These are phyloP conservation scores for Myxozyma neotropica DNA, from an alignment of 805 yeast genomes.

Conservation along the genomic window DNA sequence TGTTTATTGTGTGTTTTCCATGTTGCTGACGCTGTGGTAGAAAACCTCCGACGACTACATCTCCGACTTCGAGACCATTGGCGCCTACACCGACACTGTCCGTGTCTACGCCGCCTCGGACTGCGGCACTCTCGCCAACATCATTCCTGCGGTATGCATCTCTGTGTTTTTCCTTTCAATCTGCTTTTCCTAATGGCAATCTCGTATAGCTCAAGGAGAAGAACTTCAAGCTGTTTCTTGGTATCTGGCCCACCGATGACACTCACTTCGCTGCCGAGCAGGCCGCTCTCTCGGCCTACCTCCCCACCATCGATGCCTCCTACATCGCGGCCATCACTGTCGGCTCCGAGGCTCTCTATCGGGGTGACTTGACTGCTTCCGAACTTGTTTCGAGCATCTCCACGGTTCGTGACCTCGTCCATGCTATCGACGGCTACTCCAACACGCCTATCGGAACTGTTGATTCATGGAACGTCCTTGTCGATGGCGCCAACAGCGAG, in stretches of 20 bases:
- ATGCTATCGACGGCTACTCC: slow-evolving; percentile 62
- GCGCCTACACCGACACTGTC: slow-evolving; percentile 62
- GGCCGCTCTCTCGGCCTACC: slow-evolving; percentile 64
- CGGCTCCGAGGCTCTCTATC: slow-evolving; percentile 95
- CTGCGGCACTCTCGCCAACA: slow-evolving; percentile 80
- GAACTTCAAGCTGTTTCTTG: slow-evolving; percentile 76
- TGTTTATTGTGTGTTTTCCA: neutral
- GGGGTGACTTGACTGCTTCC: slow-evolving; percentile 77
- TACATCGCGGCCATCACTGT: slow-evolving; percentile 79
- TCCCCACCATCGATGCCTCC: slow-evolving; percentile 70
- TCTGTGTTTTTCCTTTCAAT: no score
- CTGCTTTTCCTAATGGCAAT: neutral
- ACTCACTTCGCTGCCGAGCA: slow-evolving; percentile 75
- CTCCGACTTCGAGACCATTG: slow-evolving; percentile 63
- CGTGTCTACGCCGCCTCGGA: slow-evolving; percentile 93
- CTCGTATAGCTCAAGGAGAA: slow-evolving; percentile 51
- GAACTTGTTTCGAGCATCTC: slow-evolving; percentile 68
- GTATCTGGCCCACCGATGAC: slow-evolving; percentile 93
- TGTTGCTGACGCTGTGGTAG: neutral
- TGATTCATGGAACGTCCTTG: slow-evolving; percentile 93
- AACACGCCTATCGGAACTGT: slow-evolving; percentile 73
- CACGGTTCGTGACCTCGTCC: slow-evolving; percentile 61
- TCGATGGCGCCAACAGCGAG: slow-evolving; percentile 70
- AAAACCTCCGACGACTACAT: slow-evolving; percentile 60
- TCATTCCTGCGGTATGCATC: slow-evolving; percentile 75